Evolutionary conservation across 2,329 filamentous ascomycete species (phyloP), one percentile per base, ranked within the genome.

Genomic region (Neonectria hederae): DNA sequence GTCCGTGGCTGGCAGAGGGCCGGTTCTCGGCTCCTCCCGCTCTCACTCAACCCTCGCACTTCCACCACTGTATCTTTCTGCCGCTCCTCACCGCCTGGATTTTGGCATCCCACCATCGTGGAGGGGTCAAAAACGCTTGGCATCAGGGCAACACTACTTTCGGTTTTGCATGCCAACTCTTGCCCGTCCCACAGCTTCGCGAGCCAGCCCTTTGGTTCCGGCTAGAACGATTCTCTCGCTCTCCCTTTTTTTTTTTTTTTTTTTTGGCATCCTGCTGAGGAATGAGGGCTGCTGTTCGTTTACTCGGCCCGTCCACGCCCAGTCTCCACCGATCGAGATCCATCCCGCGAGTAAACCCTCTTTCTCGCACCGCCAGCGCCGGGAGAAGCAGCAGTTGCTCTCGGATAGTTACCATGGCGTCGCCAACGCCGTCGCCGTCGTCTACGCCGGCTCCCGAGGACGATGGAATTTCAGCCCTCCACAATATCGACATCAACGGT

Each of bases 81-180:
- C 76, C 76, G 8, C 1, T 2, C 2, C 21, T 52, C 63, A 77
- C 75, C 76, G 75, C 75, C 65, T 52, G 67, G 68, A 67, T 70
- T 74, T 75, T 68, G 62, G 62, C 69, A 69, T 54, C 61, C 59
- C 48, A 58, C 53, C 53, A 54, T n/a, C 19, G 35, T 48, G 17
- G n/a, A 19, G 38, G n/a, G n/a, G n/a, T 8, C n/a, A 17, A 7
- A 38, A 51, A 28, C 4, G 55, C 26, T 40, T 52, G 43, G 35
- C 19, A 63, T 59, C 49, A 56, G 32, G 32, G 32, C 32, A 38
- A 38, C 32, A 35, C 43, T 28, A 53, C 48, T 32, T 51, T 51
- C 19, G 28, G 28, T 32, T 38, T 53, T 46, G 42, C 48, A 54
- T 58, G 45, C 49, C 40, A 35, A 17, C 22, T 45, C 26, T n/a